Evolutionary conservation across 148 eudicot species (phyloP).

Genomic region (Mesembryanthemum crystallinum): DNA sequence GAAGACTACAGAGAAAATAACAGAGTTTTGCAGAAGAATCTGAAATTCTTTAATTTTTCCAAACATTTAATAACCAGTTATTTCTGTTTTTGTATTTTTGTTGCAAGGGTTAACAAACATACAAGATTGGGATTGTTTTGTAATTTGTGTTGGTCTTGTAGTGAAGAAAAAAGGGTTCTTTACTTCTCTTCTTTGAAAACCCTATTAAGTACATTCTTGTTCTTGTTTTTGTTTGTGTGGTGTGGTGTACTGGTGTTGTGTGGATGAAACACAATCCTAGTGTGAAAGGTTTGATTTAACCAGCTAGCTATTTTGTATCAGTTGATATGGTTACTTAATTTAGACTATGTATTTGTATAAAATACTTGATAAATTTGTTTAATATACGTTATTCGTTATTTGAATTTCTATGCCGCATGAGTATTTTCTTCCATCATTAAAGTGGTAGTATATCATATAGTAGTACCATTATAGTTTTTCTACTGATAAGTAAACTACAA

Average conservation of each 20-base stretch:
- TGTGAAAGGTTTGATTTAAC: too few relatives aligned
- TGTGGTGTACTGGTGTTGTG: not conserved
- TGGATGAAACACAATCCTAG: not conserved
- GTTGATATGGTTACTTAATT: too few relatives aligned
- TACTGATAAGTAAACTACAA: too few relatives aligned
- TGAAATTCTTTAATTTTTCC: conserved; percentile 8
- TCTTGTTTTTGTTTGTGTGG: not conserved
- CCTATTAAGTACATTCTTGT: not conserved
- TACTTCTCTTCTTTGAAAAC: not conserved
- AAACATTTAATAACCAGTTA: not conserved
- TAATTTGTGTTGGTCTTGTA: conserved; percentile 7
- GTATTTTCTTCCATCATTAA: too few relatives aligned
- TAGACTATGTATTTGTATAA: too few relatives aligned
- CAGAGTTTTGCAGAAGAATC: conserved; percentile 28
- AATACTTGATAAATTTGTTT: too few relatives aligned
- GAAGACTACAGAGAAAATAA: not conserved
- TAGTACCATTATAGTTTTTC: too few relatives aligned
- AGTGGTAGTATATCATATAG: too few relatives aligned
- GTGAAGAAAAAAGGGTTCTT: too few relatives aligned
- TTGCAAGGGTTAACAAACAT: not conserved
- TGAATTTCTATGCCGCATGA: too few relatives aligned
- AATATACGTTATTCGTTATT: too few relatives aligned
- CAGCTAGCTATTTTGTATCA: too few relatives aligned
- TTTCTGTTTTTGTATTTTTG: conserved; percentile 19
- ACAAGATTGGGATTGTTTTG: conserved; percentile 21